Evolutionary conservation across 352 stramenopile genomes (phyloP), one percentile per base, ranked within the genome.

Genomic region (Saprolegnia diclina): DNA sequence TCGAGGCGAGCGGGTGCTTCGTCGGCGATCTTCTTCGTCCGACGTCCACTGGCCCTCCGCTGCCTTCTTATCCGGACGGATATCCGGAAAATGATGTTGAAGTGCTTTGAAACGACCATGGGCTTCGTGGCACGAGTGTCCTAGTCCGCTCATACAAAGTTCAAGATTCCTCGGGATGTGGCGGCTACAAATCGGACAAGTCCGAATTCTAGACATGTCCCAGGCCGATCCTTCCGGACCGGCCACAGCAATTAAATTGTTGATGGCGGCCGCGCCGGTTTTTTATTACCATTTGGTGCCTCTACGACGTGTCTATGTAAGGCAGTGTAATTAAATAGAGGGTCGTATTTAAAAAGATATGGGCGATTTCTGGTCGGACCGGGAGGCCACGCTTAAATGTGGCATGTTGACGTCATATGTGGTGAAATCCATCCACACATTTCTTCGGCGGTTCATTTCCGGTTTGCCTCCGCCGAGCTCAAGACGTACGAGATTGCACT

Each of bases 401-500:
- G 42, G 42, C 42, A 48, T 48, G 42, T 48, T 48, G 42, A 48
- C 42, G 42, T 48, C 42, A 48, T 48, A 48, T 48, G 42, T 48
- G 42, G 42, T 48, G 42, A 48, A 48, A 48, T 48, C 42, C 42
- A 48, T 48, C 42, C 42, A 48, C 42, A 48, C 42, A 48, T n/a
- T 48, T 48, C 42, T 48, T 35, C 29, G 29, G 29, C 29, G 29
- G 29, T 35, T 48, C 42, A 48, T 48, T 48, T 48, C 18, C 18
- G 42, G 42, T 48, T 48, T 48, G 13, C 13, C 42, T n/a, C 13
- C 11, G 42, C 18, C 42, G 18, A n/a, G 11, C 13, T n/a, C 42
- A 48, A n/a, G 42, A n/a, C 42, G 13, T 14, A n/a, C 42, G 13
- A 48, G 42, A 52, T 64, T 52, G 56, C 32, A 64, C 50, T 64